Evolutionary conservation across 139 green algal species (phyloP).

Genomic region (Chlorella vulgaris): DNA sequence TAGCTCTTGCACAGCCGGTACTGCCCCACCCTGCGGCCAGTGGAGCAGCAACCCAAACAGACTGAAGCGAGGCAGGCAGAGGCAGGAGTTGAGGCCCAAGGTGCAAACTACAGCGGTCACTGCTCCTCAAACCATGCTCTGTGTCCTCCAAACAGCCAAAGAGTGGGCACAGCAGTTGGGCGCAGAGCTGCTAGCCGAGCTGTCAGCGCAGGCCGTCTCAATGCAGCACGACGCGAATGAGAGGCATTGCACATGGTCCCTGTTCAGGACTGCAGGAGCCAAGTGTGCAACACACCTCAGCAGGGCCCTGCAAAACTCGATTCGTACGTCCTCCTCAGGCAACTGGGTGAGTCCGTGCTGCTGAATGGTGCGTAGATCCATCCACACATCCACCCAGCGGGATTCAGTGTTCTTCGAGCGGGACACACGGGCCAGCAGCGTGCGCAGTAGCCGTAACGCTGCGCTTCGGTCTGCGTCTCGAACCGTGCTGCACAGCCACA

Average conservation of each 20-base stretch:
- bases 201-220: too few species aligned
- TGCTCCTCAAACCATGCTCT: too few species aligned
- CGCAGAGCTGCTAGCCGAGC: neutral
- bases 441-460: conserved; percentile 28
- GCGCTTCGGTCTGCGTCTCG: neutral
- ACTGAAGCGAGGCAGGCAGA: neutral
- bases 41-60: neutral
- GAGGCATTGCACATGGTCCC: too few species aligned
- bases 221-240: too few species aligned
- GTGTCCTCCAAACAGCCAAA: too few species aligned
- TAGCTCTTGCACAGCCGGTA: conserved; percentile 29
- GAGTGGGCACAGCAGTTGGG: neutral
- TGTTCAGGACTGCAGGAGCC: too few species aligned
- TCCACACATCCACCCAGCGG: conserved; percentile 48
- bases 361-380: conserved; percentile 23
- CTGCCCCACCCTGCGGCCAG: conserved; percentile 4
- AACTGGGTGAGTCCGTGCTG: conserved; percentile 17
- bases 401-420: conserved; percentile 24
- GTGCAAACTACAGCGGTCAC: too few species aligned
- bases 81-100: neutral
- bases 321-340: conserved; percentile 13
- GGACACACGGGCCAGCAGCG: conserved; percentile 41
- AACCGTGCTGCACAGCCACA: neutral
- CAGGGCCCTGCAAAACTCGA: conserved; percentile 29
- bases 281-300: conserved; percentile 34